A percentile compares a stretch with the other conserved stretches of the same genome.
These are phyloP conservation scores for Clathrus columnatus DNA, from an alignment of 768 basidiomycete species.

Conservation along the genomic window DNA sequence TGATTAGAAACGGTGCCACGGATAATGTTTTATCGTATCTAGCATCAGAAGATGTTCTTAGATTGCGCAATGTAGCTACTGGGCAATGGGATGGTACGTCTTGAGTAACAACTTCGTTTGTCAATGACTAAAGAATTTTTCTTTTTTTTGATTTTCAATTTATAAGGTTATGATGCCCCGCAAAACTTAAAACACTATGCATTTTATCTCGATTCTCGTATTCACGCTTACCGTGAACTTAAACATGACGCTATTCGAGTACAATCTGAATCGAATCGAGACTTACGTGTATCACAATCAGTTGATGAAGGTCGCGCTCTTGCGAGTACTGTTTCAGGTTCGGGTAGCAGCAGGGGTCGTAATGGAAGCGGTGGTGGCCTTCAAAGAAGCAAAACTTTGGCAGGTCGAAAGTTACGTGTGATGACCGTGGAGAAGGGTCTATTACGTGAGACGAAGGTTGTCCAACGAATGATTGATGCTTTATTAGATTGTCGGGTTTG, in stretches of 20 bases:
- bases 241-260: slow-evolving; percentile 93
- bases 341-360: slow-evolving; percentile 22
- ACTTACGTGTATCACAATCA: slow-evolving; percentile 57
- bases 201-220: slow-evolving; percentile 78
- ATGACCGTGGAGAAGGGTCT: slow-evolving; percentile 97
- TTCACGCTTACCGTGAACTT: slow-evolving; percentile 79
- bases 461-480: slow-evolving; percentile 84
- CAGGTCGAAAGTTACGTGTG: slow-evolving; percentile 75
- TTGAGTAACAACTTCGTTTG: not conserved
- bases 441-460: slow-evolving; percentile 81
- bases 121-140: not conserved
- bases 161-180: slow-evolving; percentile 75
- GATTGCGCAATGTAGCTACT: slow-evolving; percentile 69
- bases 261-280: slow-evolving; percentile 88
- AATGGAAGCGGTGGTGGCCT: slow-evolving; percentile 16
- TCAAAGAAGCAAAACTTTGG: slow-evolving; percentile 62
- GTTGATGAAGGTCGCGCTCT: slow-evolving; percentile 50
- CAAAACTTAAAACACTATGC: slow-evolving; percentile 85
- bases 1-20: slow-evolving; percentile 95
- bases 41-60: slow-evolving; percentile 71
- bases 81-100: slow-evolving; percentile 81
- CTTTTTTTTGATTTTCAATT: not conserved
- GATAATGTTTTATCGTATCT: slow-evolving; percentile 86
- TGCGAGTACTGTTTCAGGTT: slow-evolving; percentile 15
- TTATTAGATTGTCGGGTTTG: slow-evolving; percentile 82